A percentile compares a stretch with the other conserved stretches of the same genome.
Evolutionary conservation across 2,329 filamentous ascomycete species (phyloP).

Genomic region (Calonectria leucothoes): DNA sequence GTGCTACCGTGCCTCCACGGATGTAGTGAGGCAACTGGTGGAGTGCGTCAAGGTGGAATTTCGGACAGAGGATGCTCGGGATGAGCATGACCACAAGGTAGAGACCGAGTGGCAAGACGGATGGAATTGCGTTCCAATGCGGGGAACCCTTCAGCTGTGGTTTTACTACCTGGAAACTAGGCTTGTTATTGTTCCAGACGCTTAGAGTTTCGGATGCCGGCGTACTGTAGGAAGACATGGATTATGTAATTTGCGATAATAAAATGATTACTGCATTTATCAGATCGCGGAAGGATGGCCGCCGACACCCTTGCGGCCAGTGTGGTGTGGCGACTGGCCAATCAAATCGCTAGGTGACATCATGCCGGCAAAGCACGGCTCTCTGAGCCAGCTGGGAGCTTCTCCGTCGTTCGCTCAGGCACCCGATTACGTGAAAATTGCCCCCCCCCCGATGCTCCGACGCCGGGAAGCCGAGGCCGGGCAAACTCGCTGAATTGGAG

Average conservation of each 20-base stretch:
- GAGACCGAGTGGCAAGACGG: background rate
- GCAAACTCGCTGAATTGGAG: conserved; percentile 8
- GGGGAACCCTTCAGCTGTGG: background rate
- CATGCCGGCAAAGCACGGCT: conserved; percentile 41
- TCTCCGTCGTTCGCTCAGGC: background rate
- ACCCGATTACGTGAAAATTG: conserved; percentile 22
- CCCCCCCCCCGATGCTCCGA: conserved; percentile 40
- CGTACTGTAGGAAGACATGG: too few relatives aligned
- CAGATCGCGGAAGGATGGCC: too few relatives aligned
- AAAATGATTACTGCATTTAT: conserved; percentile 4
- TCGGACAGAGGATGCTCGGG: background rate
- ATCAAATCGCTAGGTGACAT: conserved; percentile 32
- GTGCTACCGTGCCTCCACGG: background rate
- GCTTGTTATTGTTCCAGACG: background rate
- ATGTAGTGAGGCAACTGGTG: background rate
- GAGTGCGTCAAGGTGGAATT: background rate
- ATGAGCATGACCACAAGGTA: background rate
- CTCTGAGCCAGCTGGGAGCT: conserved; percentile 1
- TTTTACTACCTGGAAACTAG: background rate
- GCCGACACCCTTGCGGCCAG: conserved; percentile 25
- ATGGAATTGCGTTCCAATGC: background rate
- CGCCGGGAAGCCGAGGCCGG: conserved; percentile 25
- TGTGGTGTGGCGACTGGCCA: conserved; percentile 18
- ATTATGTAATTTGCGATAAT: background rate
- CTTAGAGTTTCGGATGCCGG: background rate